These are phyloP conservation scores for Triglochin maritima DNA, from an alignment of 106 monocot species.

Conservation along the genomic window DNA sequence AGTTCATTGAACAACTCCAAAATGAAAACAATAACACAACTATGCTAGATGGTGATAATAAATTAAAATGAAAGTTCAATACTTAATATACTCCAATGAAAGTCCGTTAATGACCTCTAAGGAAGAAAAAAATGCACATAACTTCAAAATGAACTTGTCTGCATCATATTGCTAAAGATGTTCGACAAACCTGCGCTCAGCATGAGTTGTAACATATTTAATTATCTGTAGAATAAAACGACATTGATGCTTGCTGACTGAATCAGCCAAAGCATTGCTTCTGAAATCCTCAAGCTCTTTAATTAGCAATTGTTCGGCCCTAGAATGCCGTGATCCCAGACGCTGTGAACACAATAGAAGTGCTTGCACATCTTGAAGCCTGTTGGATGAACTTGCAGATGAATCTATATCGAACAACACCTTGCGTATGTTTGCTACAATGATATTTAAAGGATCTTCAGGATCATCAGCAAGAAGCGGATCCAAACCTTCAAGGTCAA, in stretches of 20 bases:
- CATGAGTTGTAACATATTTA: conserved; percentile 65
- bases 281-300: conserved; percentile 98
- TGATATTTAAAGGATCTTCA: conserved; percentile 91
- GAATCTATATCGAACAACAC: conserved; percentile 77
- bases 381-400: conserved; percentile 65
- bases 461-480: conserved; percentile 98
- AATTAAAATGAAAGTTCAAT: too few species aligned
- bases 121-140: not conserved
- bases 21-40: not conserved
- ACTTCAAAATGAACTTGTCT: not conserved
- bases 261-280: conserved; percentile 59
- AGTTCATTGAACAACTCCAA: conserved; percentile 9
- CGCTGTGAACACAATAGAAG: conserved; percentile 67
- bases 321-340: conserved; percentile 69
- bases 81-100: too few species aligned
- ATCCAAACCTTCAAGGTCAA: conserved; percentile 96
- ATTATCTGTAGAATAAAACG: conserved; percentile 88
- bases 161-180: not conserved
- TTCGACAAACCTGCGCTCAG: conserved; percentile 51
- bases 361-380: conserved; percentile 93
- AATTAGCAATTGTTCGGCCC: conserved; percentile 75
- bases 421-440: conserved; percentile 75
- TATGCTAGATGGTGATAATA: too few species aligned
- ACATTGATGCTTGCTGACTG: conserved; percentile 90
- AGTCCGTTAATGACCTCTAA: too few species aligned